Conservation (phyloP, 495 filamentous ascomycete species). For the Xylaria castorea region DNA sequence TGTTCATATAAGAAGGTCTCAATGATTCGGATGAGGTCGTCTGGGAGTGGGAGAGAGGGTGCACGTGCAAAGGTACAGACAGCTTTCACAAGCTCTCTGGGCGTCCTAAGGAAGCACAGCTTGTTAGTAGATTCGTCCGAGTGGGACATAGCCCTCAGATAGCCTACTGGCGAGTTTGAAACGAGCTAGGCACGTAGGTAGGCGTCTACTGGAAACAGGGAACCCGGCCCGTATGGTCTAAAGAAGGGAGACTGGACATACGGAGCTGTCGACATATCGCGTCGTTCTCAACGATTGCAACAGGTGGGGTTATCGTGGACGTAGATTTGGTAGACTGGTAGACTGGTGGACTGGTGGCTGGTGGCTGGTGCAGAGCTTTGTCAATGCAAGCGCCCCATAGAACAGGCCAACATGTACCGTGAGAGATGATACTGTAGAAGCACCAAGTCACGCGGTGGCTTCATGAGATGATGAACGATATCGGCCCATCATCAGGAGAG, state of each 20-base stretch:
- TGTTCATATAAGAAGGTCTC: constrained; percentile 67
- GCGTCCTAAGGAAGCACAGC: constrained; percentile 45
- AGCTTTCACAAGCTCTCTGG: constrained; percentile 68
- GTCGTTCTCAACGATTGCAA: constrained; percentile 24
- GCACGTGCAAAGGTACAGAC: constrained; percentile 60
- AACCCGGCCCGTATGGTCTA: not conserved
- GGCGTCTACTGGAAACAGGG: not conserved
- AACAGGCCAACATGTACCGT: constrained; percentile 20
- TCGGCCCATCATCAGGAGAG: constrained; percentile 30
- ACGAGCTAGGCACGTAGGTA: not conserved
- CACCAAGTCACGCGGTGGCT: constrained; percentile 34
- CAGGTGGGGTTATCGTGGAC: not conserved
- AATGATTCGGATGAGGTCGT: constrained; percentile 63
- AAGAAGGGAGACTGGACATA: constrained; percentile 30
- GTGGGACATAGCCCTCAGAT: constrained; percentile 22
- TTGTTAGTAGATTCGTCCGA: constrained; percentile 9
- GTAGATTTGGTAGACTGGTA: not conserved
- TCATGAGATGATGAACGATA: constrained; percentile 25
- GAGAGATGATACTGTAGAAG: constrained; percentile 27
- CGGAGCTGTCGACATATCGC: constrained; percentile 40
- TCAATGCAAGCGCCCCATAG: constrained; percentile 25
- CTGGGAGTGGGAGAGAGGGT: constrained; percentile 65
- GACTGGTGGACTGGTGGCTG: not conserved
- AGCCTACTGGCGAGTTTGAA: not conserved
- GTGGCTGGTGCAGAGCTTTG: not conserved